Conservation (phyloP, 2,329 filamentous ascomycete genomes). For the Shiraia sp. region DNA sequence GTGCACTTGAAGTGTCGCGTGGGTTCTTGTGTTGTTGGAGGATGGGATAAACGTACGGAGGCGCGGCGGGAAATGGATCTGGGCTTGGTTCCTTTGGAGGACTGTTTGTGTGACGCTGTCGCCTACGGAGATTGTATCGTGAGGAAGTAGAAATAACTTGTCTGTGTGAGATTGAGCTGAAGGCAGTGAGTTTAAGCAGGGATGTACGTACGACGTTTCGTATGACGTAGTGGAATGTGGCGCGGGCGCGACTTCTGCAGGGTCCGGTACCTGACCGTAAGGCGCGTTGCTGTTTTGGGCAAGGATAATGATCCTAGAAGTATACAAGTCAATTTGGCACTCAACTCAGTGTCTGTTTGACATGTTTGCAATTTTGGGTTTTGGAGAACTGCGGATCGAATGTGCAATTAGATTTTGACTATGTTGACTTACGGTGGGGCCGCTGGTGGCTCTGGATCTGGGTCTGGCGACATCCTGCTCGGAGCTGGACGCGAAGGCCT, state of each 20-base stretch:
- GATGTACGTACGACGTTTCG: conserved; percentile 21
- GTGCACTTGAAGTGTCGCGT: conserved; percentile 10
- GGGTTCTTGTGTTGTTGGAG: neutral
- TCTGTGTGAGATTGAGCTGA: conserved; percentile 6
- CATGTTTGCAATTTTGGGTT: too few species aligned
- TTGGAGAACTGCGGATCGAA: too few species aligned
- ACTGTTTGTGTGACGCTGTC: conserved; percentile 1
- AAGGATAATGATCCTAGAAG: conserved; percentile 28
- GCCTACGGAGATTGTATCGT: conserved; percentile 14
- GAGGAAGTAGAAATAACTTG: neutral
- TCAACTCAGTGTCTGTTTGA: too few species aligned
- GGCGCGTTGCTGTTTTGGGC: conserved; percentile 23
- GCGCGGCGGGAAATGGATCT: conserved; percentile 20
- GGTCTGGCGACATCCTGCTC: conserved; percentile 7
- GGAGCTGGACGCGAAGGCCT: too few species aligned
- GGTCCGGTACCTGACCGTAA: conserved; percentile 25
- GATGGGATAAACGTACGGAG: conserved; percentile 12
- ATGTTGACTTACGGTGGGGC: conserved; percentile 32
- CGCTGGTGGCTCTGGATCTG: conserved; percentile 29
- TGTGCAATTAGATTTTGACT: too few species aligned
- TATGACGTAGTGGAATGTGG: conserved; percentile 28
- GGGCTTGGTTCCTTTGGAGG: conserved; percentile 3
- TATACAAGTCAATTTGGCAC: too few species aligned
- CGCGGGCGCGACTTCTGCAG: conserved; percentile 22
- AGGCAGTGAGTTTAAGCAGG: conserved; percentile 12